A percentile compares a stretch with the other conserved stretches of the same genome.
phyloP scores from a whole-genome alignment of 2,329 filamentous ascomycete genomes.

The Aspergillus fructus region DNA sequence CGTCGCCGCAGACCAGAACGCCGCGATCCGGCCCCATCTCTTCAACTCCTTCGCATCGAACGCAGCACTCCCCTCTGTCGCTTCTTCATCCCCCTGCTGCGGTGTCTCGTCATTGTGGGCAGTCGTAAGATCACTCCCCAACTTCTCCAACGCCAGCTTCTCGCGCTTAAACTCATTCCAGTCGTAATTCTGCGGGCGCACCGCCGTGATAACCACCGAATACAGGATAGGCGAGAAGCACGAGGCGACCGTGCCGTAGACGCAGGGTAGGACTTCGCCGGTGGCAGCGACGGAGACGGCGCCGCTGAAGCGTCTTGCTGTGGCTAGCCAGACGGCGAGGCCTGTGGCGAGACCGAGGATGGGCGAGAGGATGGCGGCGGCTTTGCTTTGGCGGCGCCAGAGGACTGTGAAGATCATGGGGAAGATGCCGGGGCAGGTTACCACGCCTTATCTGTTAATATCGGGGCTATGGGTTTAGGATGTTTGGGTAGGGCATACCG shows the following conservation, averaged over 20 bases:
- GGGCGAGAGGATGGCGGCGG: constrained; percentile 52
- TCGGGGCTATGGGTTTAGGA: neutral
- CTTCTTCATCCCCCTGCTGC: neutral
- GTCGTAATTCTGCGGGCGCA: constrained; percentile 45
- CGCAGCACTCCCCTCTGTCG: neutral
- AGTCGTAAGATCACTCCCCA: constrained; percentile 22
- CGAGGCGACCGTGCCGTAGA: constrained; percentile 56
- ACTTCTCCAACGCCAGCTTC: constrained; percentile 16
- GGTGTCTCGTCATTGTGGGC: too few species aligned
- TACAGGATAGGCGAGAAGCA: constrained; percentile 54
- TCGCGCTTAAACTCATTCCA: constrained; percentile 41
- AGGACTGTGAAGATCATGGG: constrained; percentile 55
- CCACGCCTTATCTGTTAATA: constrained; percentile 35
- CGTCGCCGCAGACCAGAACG: constrained; percentile 50
- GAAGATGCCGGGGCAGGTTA: constrained; percentile 56
- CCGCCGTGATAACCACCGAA: constrained; percentile 48
- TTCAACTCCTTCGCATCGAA: constrained; percentile 41
- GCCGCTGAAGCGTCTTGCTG: constrained; percentile 48
- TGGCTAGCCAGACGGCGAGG: constrained; percentile 54
- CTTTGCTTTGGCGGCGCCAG: constrained; percentile 51
- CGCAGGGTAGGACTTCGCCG: constrained; percentile 50
- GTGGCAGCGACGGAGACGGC: constrained; percentile 51
- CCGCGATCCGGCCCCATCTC: constrained; percentile 48
- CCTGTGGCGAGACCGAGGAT: constrained; percentile 53
- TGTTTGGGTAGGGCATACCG: constrained; percentile 19